Percentiles rank a stretch among this genome's conserved stretches.
Conservation (phyloP, 2,329 filamentous ascomycete species). For the Pseudopyricularia cyperi region DNA sequence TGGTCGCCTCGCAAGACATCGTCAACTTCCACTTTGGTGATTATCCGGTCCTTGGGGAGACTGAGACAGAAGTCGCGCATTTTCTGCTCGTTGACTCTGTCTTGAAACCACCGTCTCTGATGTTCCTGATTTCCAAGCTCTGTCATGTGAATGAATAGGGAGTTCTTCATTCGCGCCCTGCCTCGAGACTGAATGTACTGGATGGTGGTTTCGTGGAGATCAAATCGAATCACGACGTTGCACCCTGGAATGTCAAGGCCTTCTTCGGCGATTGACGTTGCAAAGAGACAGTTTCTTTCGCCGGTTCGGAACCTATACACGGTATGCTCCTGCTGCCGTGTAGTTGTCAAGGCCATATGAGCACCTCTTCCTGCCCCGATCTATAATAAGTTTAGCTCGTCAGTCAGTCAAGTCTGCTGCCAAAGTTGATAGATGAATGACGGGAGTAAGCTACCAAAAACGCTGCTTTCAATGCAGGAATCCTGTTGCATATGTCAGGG, state of each 20-base stretch:
- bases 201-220: slow-evolving; percentile 80
- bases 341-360: slow-evolving; percentile 5
- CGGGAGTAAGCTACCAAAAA: neutral
- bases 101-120: slow-evolving; percentile 39
- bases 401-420: neutral
- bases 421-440: neutral
- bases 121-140: slow-evolving; percentile 58
- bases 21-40: slow-evolving; percentile 42
- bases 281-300: slow-evolving; percentile 49
- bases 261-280: slow-evolving; percentile 55
- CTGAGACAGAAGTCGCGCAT: slow-evolving; percentile 66
- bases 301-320: slow-evolving; percentile 52
- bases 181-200: slow-evolving; percentile 92
- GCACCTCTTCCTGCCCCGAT: slow-evolving; percentile 6
- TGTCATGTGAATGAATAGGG: slow-evolving; percentile 74
- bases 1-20: slow-evolving; percentile 37
- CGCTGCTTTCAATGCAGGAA: neutral
- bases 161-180: slow-evolving; percentile 64
- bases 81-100: slow-evolving; percentile 43
- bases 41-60: slow-evolving; percentile 62
- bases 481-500: neutral
- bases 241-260: slow-evolving; percentile 57
- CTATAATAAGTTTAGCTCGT: slow-evolving; percentile 10
- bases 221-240: slow-evolving; percentile 61
- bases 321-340: slow-evolving; percentile 56